Evolutionary conservation across 371 early-diverging fungal genomes (phyloP).

Genomic region (Quaeritorhiza haematococci): DNA sequence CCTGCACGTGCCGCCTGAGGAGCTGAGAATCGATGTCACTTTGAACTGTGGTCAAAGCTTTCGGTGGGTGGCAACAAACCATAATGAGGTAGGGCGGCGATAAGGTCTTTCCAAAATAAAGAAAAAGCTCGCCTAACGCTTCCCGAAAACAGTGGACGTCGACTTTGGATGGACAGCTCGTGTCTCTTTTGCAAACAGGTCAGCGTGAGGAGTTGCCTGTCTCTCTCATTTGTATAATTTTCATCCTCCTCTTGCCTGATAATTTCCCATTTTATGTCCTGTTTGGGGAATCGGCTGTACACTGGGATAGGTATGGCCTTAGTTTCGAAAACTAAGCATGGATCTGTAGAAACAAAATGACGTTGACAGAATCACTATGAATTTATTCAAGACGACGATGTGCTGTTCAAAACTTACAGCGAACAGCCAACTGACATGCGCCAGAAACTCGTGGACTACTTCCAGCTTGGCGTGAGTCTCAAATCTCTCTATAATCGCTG

Average conservation of each 20-base stretch:
- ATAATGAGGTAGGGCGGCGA: background rate
- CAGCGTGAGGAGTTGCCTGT: no score
- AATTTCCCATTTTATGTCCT: no score
- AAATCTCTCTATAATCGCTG: slow-evolving; percentile 61
- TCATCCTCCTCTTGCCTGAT: no score
- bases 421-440: background rate
- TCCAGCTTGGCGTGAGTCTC: slow-evolving; percentile 69
- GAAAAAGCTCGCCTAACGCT: background rate
- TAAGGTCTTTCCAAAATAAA: background rate
- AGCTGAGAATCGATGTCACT: slow-evolving; percentile 70
- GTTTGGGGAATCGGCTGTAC: slow-evolving; percentile 22
- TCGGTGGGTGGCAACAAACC: slow-evolving; percentile 67
- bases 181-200: no score
- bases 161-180: slow-evolving; percentile 14
- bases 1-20: slow-evolving; percentile 53
- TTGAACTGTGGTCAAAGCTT: slow-evolving; percentile 86
- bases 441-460: slow-evolving; percentile 56
- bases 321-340: background rate
- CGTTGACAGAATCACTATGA: no score
- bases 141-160: slow-evolving; percentile 23
- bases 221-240: no score
- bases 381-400: slow-evolving; percentile 9
- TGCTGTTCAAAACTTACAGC: slow-evolving; percentile 4
- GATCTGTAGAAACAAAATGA: no score
- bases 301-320: slow-evolving; percentile 7